Percentiles rank a stretch among this genome's conserved stretches.
Conservation (phyloP, 345 rosid species). For the Turnera subulata region DNA sequence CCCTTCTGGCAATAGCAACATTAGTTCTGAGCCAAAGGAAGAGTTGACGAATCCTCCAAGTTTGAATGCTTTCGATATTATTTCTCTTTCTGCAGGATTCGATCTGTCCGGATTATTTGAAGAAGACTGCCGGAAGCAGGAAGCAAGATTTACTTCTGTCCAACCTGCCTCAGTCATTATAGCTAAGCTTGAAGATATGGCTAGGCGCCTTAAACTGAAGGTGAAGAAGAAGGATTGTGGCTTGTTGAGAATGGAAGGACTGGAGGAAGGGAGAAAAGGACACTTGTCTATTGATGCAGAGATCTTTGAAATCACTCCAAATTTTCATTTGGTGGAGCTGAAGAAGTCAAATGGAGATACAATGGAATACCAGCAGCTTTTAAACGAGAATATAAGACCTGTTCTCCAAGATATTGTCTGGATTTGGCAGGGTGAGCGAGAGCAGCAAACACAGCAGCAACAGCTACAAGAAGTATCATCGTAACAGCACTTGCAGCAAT, state of each 20-base stretch:
- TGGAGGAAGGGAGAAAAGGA: slow-evolving; percentile 20
- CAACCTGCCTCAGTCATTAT: slow-evolving; percentile 20
- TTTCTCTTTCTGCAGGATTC: slow-evolving; percentile 27
- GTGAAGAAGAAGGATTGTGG: slow-evolving; percentile 20
- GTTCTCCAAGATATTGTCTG: slow-evolving; percentile 22
- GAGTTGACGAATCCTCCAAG: slow-evolving; percentile 2
- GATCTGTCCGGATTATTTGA: slow-evolving; percentile 26
- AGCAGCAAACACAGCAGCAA: neutral
- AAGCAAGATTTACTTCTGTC: slow-evolving; percentile 17
- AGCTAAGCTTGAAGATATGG: slow-evolving; percentile 20
- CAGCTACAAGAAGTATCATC: neutral
- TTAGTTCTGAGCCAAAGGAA: slow-evolving; percentile 10
- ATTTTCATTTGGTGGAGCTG: slow-evolving; percentile 21
- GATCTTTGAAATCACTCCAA: slow-evolving; percentile 21
- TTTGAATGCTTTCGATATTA: slow-evolving; percentile 26
- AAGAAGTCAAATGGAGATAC: slow-evolving; percentile 16
- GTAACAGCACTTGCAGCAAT: neutral
- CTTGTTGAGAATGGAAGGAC: slow-evolving; percentile 17
- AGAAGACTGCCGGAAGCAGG: slow-evolving; percentile 6
- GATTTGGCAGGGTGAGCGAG: slow-evolving; percentile 19
- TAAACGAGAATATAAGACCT: slow-evolving; percentile 19
- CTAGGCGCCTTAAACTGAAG: slow-evolving; percentile 13
- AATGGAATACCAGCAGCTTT: slow-evolving; percentile 19
- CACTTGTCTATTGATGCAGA: slow-evolving; percentile 19
- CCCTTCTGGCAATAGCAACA: slow-evolving; percentile 11